Evolutionary conservation across 169 alveolate genomes (phyloP), one percentile per base, ranked within the genome.

Genomic region (Babesia gibsoni): DNA sequence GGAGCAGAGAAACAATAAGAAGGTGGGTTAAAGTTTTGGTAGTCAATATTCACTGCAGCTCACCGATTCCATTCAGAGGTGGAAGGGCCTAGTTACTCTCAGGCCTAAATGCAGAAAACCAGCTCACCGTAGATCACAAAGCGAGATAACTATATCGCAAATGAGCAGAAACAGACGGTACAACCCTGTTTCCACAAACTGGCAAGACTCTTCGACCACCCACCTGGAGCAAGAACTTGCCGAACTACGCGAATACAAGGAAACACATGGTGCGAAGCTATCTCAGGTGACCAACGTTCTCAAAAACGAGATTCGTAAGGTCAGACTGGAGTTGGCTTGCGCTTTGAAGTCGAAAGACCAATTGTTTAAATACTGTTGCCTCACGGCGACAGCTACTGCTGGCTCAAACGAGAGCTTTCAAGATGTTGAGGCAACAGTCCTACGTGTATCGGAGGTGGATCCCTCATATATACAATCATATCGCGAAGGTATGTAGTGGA

Each of bases 291-390:
- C 14, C 35, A 46, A 32, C 33, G 33, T 46, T n/a, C 41, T 30
- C 14, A 37, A 20, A 50, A 64, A 53, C 45, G 74, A 64, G 69
- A 22, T 64, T 10, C 45, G 41, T 12, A 64, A 23, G 33, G 30
- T 64, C 29, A 56, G 22, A n/a, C 10, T 48, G 20, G 69, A 64
- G 66, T 29, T 64, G 74, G 74, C 30, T 23, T 64, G 74, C 32
- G 67, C 54, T 23, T n/a, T 33, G 39, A 64, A 46, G 70, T 64
- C 74, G 12, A 64, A 64, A 23, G 74, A 64, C 23, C 70, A 64
- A 29, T 49, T 64, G 27, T 29, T 33, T 18, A 64, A 64, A 23
- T 64, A 64, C 74, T 64, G 74, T 12, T 64, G 22, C 69, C 22
- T 64, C 54, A 6, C 41, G 30, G 41, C 74, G 18, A 64, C 70